A percentile compares a stretch with the other conserved stretches of the same genome.
These are phyloP conservation scores for Trichophyton equinum DNA, from an alignment of 2,329 filamentous ascomycete species.

Conservation along the genomic window DNA sequence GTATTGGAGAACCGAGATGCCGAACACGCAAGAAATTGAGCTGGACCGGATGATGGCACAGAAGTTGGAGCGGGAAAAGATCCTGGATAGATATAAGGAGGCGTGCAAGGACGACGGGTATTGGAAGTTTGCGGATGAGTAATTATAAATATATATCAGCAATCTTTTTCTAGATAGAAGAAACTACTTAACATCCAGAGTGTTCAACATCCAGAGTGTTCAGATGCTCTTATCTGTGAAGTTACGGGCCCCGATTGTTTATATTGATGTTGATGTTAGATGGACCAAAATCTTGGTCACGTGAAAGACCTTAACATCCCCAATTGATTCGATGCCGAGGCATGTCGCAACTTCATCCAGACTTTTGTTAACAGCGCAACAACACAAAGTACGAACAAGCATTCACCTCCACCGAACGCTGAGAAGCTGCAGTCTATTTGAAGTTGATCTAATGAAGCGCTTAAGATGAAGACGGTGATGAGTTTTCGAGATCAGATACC, in stretches of 20 bases:
- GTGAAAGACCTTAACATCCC: neutral
- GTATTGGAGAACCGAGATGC: constrained; percentile 86
- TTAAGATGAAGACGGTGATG: constrained; percentile 23
- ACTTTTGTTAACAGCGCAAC: neutral
- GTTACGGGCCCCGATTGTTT: too few relatives aligned
- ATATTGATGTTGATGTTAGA: too few relatives aligned
- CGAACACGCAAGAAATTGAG: constrained; percentile 67
- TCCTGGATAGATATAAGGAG: constrained; percentile 66
- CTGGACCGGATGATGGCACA: constrained; percentile 53
- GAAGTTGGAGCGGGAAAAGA: constrained; percentile 48
- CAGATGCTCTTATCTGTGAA: too few relatives aligned
- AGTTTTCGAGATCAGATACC: constrained; percentile 21
- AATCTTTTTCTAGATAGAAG: too few relatives aligned
- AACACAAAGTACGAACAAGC: neutral
- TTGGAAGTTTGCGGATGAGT: constrained; percentile 77
- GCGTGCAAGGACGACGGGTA: constrained; percentile 63
- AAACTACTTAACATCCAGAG: too few relatives aligned
- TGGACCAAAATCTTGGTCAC: neutral
- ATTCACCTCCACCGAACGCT: neutral
- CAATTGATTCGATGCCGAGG: neutral
- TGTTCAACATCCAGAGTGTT: too few relatives aligned
- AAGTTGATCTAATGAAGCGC: neutral
- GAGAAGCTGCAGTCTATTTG: neutral
- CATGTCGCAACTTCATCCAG: neutral
- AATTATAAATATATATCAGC: neutral